A percentile compares a stretch with the other conserved stretches of the same genome.
phyloP scores from a whole-genome alignment of 345 rosid genomes.

The Ricinus communis region DNA sequence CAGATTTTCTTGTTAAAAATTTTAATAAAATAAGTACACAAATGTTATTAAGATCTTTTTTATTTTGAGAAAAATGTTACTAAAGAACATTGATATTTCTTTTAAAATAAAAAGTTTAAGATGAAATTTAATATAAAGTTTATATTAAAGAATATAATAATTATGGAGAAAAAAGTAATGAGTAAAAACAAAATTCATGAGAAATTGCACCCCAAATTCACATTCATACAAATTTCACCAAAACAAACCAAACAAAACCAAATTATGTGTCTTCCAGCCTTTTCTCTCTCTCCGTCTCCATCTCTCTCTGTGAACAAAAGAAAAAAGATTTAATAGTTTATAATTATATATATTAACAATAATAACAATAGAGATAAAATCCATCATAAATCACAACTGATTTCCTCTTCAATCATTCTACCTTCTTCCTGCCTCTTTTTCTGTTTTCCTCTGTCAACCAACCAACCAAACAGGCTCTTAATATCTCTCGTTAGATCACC shows the following conservation, averaged over 20 bases:
- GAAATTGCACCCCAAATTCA: not conserved
- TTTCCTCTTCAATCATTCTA: conserved; percentile 6
- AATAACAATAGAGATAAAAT: not conserved
- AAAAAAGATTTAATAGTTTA: too few relatives aligned
- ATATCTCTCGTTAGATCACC: conserved; percentile 36
- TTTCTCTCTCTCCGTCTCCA: not conserved
- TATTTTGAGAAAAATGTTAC: too few relatives aligned
- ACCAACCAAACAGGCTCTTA: not conserved
- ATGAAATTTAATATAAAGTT: too few relatives aligned
- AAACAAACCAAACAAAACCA: not conserved
- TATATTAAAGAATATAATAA: too few relatives aligned
- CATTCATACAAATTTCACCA: not conserved
- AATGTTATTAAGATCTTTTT: too few relatives aligned
- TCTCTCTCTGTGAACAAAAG: too few relatives aligned
- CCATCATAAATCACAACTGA: not conserved
- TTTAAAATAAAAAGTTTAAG: too few relatives aligned
- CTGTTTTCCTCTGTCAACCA: not conserved
- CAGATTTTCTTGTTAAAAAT: too few relatives aligned
- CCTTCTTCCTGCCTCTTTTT: not conserved
- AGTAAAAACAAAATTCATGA: not conserved
- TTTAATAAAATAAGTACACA: too few relatives aligned
- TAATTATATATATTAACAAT: not conserved
- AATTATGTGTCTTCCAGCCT: not conserved
- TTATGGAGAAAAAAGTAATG: too few relatives aligned
- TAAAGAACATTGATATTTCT: too few relatives aligned